These are phyloP conservation scores for Vigna unguiculata DNA, from an alignment of 306 rosid species.

Conservation along the genomic window DNA sequence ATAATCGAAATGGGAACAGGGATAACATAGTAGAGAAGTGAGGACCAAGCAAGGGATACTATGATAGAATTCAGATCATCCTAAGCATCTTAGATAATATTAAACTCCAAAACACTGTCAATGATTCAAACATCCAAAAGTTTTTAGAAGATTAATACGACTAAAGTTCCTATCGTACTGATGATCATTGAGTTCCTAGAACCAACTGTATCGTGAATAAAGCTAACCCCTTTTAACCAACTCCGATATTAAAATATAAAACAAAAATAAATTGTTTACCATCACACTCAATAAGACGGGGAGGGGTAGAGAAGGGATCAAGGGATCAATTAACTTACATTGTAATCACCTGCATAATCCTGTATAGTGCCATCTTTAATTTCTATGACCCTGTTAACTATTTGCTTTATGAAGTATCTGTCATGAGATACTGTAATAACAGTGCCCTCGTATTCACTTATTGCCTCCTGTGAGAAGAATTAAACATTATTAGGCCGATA, in stretches of 20 bases:
- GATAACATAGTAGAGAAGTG: background rate
- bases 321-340: slow-evolving; percentile 61
- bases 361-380: slow-evolving; percentile 73
- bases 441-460: slow-evolving; percentile 81
- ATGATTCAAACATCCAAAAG: background rate
- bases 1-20: background rate
- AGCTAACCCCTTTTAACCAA: slow-evolving; percentile 36
- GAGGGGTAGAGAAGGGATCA: background rate
- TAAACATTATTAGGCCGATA: slow-evolving; percentile 34
- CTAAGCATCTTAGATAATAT: background rate
- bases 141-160: background rate
- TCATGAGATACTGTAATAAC: slow-evolving; percentile 96
- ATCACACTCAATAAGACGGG: slow-evolving; percentile 3
- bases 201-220: slow-evolving; percentile 21
- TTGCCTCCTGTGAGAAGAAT: slow-evolving; percentile 79
- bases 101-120: background rate
- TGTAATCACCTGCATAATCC: slow-evolving; percentile 92
- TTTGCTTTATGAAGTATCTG: slow-evolving; percentile 92
- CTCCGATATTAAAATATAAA: background rate
- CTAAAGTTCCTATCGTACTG: background rate
- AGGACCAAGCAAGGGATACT: slow-evolving; percentile 7
- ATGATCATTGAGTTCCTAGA: slow-evolving; percentile 12
- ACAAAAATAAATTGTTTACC: background rate
- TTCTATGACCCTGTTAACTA: slow-evolving; percentile 94
- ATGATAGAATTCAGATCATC: slow-evolving; percentile 7